Evolutionary conservation across 306 rosid species (phyloP), one percentile per base, ranked within the genome.

Genomic region (Sophora flavescens): DNA sequence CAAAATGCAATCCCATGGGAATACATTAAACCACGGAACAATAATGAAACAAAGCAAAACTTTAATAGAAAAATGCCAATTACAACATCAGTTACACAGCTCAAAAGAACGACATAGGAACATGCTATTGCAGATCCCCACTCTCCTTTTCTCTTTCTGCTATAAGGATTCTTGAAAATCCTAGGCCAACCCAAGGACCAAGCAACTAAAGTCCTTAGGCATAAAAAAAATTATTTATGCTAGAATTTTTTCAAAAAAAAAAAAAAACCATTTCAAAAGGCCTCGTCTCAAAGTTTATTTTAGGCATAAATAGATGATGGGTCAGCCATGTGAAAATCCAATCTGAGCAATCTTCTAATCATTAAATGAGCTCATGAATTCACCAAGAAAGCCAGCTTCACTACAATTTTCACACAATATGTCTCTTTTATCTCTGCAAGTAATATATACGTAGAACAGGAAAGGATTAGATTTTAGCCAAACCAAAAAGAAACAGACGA

Each of bases 311-410:
- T 22, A 0, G 22, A 1, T 22, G 22, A 0, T 22, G 1, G 22
- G 22, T 22, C 22, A 1, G 22, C 22, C 22, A 22, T 22, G 22
- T 22, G 18, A 30, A 18, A 17, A 38, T 4, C 63, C 65, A 16
- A n/a, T 4, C 10, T n/a, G 13, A 30, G 80, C 17, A 30, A 56
- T 45, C 50, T 58, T 79, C 81, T 86, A 91, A 13, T 72, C 77
- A 12, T 89, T 95, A 30, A 80, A 78, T 11, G 95, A 28, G 89
- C 87, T 92, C 93, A 92, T 85, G 82, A 86, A 88, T 48, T 95
- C 97, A 26, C 93, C 97, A 8, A 77, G 0, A 83, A 91, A 91
- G 74, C 97, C 95, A 61, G 96, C 97, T 81, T 96, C 96, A 61
- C 87, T 92, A 78, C 96, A 92, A 0, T 42, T 74, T 62, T 96